A percentile compares a stretch with the other conserved stretches of the same genome.
These are phyloP conservation scores for Gossypium thurberi DNA, from an alignment of 345 rosid genomes.

Conservation along the genomic window DNA sequence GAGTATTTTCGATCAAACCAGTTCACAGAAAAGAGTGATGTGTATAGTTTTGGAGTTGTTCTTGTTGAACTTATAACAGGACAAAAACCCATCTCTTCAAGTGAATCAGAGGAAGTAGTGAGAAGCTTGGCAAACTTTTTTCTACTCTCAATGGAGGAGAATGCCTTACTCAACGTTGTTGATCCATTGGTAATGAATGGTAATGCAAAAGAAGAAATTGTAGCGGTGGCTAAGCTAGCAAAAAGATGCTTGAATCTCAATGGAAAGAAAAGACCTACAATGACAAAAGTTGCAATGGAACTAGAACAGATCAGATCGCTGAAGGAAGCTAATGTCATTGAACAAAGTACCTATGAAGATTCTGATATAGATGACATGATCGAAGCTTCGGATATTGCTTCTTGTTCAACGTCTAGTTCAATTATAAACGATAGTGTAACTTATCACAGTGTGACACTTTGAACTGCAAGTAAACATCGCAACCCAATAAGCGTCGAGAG, in stretches of 20 bases:
- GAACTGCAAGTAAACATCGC: too few relatives aligned
- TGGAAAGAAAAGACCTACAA: not conserved
- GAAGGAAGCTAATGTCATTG: not conserved
- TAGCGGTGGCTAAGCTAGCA: not conserved
- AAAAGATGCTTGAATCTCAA: slow-evolving; percentile 6
- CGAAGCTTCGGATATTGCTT: not conserved
- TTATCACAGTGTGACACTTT: too few relatives aligned
- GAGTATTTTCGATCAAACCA: slow-evolving; percentile 18
- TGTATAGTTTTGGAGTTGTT: not conserved
- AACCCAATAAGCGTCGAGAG: too few relatives aligned
- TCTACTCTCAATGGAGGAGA: not conserved
- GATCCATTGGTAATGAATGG: not conserved
- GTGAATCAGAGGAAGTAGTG: not conserved
- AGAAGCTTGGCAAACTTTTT: not conserved
- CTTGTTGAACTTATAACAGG: not conserved
- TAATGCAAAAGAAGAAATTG: not conserved
- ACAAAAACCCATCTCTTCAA: slow-evolving; percentile 4
- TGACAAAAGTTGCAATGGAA: slow-evolving; percentile 9
- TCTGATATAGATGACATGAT: not conserved
- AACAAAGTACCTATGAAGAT: not conserved
- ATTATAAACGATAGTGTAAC: not conserved
- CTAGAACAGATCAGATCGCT: not conserved
- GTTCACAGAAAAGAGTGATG: slow-evolving; percentile 11
- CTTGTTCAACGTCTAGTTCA: not conserved
- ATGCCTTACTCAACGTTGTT: not conserved